These are phyloP conservation scores for Apiotrichum akiyoshidainum DNA, from an alignment of 1,284 basidiomycete genomes.

Conservation along the genomic window DNA sequence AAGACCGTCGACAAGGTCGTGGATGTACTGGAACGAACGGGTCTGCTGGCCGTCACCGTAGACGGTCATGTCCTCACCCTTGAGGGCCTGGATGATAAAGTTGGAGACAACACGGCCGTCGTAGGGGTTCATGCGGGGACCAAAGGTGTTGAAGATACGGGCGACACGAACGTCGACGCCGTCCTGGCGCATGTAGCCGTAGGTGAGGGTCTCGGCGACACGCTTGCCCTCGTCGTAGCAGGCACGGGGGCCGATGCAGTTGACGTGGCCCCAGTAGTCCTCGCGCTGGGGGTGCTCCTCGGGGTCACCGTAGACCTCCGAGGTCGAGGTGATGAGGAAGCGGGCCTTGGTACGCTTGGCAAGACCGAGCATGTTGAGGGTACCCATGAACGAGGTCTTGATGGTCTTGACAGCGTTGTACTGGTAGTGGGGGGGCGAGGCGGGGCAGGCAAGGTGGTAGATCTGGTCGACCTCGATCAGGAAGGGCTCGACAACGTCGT, in stretches of 20 bases:
- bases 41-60: conserved; percentile 96
- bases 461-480: conserved; percentile 98
- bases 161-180: conserved; percentile 92
- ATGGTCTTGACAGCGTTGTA: conserved; percentile 94
- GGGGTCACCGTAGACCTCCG: conserved; percentile 95
- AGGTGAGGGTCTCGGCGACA: conserved; percentile 89
- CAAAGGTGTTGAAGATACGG: conserved; percentile 79
- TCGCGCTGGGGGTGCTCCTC: conserved; percentile 94
- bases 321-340: conserved; percentile 88
- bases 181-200: conserved; percentile 90
- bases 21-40: conserved; percentile 86
- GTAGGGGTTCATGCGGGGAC: conserved; percentile 75
- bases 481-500: conserved; percentile 94
- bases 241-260: conserved; percentile 92
- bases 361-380: conserved; percentile 96
- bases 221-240: conserved; percentile 99
- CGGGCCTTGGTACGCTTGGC: conserved; percentile 95
- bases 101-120: conserved; percentile 98
- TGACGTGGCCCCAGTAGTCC: conserved; percentile 97
- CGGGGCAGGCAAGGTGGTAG: conserved; percentile 93
- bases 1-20: conserved; percentile 59
- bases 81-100: conserved; percentile 94
- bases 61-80: conserved; percentile 91
- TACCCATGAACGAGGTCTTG: conserved; percentile 97
- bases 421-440: conserved; percentile 92